Evolutionary conservation across 495 filamentous ascomycete species (phyloP), one percentile per base, ranked within the genome.

Genomic region (Hyaloscypha finlandica): DNA sequence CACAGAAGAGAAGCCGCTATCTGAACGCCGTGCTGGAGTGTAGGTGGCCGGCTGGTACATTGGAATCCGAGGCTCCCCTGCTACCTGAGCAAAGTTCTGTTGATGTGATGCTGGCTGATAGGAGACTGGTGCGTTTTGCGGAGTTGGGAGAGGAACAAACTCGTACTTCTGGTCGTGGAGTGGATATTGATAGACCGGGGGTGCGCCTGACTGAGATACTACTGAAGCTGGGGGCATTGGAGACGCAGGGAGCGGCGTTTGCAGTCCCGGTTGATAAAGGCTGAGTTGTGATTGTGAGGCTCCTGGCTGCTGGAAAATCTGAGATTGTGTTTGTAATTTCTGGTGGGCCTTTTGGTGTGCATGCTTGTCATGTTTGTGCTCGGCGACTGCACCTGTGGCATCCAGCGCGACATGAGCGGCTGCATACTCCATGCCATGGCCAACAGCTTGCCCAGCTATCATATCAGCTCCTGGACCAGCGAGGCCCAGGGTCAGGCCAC

Each of bases 361-460:
- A 61, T 73, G 72, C 6, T 68, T 60, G 8, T 69, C 70, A 53
- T 73, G 67, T 14, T 58, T 62, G 53, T 74, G 69, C 42, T 76
- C 73, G 58, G 73, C 22, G 4, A 66, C 63, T 29, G 74, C 66
- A 11, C 74, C 74, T 2, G 71, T 69, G 4, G 69, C 69, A 67
- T 74, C 73, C 2, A 74, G 57, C 0, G 67, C 72, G 6, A 68
- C 72, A 32, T 76, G 74, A 53, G 58, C 60, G 9, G 64, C 70
- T 16, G 71, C 71, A 31, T 69, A 71, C 39, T 76, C 74, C 20
- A 74, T 63, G 2, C 74, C 74, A 5, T 76, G 66, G 35, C 69
- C 72, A 45, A 69, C 74, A 4, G 58, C 73, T 22, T 45, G 65
- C 0, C 61, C 68, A 11, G 69, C 67, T 20, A 73, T 66, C 20